phyloP scores from a whole-genome alignment of 2,329 filamentous ascomycete genomes.

The Colletotrichum noveboracense region DNA sequence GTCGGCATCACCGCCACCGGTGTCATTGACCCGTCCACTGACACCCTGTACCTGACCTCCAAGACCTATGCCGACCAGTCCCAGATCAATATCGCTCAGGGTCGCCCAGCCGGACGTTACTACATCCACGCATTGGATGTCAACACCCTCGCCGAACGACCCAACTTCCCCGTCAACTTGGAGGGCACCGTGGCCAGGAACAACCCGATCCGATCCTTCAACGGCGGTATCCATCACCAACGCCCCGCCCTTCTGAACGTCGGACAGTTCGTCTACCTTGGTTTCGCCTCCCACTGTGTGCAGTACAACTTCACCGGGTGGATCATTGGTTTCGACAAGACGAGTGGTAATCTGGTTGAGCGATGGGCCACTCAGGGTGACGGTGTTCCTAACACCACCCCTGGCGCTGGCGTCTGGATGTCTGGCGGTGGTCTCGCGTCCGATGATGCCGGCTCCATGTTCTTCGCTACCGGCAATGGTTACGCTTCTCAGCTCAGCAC shows the following conservation, averaged over 20 bases:
- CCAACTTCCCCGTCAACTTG: conserved; percentile 52
- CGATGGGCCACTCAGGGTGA: conserved; percentile 45
- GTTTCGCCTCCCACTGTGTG: conserved; percentile 61
- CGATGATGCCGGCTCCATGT: conserved; percentile 44
- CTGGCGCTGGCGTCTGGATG: conserved; percentile 50
- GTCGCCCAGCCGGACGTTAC: conserved; percentile 37
- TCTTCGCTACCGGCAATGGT: conserved; percentile 43
- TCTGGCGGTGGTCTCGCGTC: conserved; percentile 43
- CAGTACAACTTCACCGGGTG: conserved; percentile 61
- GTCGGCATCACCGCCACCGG: conserved; percentile 52
- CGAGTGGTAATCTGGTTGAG: conserved; percentile 40
- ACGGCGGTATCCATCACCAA: conserved; percentile 57
- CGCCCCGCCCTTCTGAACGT: conserved; percentile 51
- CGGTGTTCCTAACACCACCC: conserved; percentile 39
- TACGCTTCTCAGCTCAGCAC: conserved; percentile 44
- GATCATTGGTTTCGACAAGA: conserved; percentile 54
- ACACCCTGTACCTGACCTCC: conserved; percentile 48
- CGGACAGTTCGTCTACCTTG: conserved; percentile 54
- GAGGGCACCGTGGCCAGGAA: conserved; percentile 53
- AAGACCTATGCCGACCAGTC: conserved; percentile 46
- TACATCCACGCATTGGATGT: conserved; percentile 43
- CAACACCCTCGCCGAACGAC: conserved; percentile 39
- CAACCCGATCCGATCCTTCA: conserved; percentile 51
- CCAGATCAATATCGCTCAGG: conserved; percentile 32
- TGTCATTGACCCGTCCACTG: conserved; percentile 48